Base-by-base conservation (phyloP, 2,329 filamentous ascomycete species). In the Gremmenia infestans region DNA sequence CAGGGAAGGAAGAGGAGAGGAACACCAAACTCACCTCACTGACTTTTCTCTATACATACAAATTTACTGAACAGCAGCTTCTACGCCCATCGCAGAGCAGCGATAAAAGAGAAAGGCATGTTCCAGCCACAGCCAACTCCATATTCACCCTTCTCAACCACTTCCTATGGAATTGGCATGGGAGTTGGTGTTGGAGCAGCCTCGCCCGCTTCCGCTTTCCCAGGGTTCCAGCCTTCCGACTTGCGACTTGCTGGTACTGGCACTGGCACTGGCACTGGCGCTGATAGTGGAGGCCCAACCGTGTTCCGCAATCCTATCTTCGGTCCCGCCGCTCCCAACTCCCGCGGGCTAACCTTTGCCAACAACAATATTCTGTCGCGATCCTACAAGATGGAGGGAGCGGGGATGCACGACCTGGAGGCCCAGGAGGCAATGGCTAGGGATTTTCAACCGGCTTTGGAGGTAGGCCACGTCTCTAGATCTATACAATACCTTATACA, bases 351-450 rank as follows among this genome's bases (percentile, higher is more conserved):
- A 53, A 56, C 39, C 51, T n/a, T 37, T 52, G 54, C 23, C 52
- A 47, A 48, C 59, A 60, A 56, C 58, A 17, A 23, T 28, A 52
- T 50, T 32, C 48, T 52, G 48, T 32, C 55, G 48, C 61, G 53
- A 36, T 51, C 54, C 43, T 60, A 47, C 59, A 68, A 63, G 47
- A 70, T 68, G 67, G 57, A 51, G 32, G 52, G 35, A 11, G 23
- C 39, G 17, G 52, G 51, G 14, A 37, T 56, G 36, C 56, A 56
- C 43, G 67, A 69, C 52, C 35, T 71, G 46, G 67, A 65, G 11
- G 81, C 81, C 52, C 82, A 86, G 69, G 81, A 86, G 69, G 80
- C 79, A 48, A 78, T 83, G 32, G 83, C 83, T 9, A 73, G 78
- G 54, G 77, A 81, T 40, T 86, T 83, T 66, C 77, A 80, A 58